Percentiles rank a stretch among this genome's conserved stretches.
Evolutionary conservation across 495 filamentous ascomycete species (phyloP).

Genomic region (Podospora comata): DNA sequence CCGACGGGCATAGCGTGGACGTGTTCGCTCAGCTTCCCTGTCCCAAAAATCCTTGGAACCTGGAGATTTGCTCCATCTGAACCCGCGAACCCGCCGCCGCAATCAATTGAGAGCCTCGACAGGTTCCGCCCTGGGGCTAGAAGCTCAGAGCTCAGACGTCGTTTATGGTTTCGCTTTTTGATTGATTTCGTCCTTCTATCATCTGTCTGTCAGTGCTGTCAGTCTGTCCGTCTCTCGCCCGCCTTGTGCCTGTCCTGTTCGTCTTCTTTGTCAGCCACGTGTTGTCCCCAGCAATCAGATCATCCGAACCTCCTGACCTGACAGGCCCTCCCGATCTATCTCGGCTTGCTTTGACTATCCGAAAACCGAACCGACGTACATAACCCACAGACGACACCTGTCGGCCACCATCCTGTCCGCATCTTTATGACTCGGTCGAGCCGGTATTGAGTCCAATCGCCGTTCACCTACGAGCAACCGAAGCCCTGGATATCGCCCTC

Average conservation of each 20-base stretch:
- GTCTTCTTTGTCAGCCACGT: slow-evolving; percentile 1
- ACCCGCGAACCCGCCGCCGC: slow-evolving; percentile 5
- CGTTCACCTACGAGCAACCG: neutral
- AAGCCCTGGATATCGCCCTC: no score
- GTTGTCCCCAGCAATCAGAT: neutral
- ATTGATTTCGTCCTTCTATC: no score
- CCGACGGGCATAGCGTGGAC: neutral
- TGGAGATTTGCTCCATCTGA: slow-evolving; percentile 14
- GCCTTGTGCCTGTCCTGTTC: neutral
- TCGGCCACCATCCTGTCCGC: neutral
- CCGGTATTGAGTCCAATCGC: neutral
- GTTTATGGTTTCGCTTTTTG: neutral
- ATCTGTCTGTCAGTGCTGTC: no score
- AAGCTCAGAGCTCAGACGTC: slow-evolving; percentile 4
- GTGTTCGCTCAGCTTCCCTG: neutral
- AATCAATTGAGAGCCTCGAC: neutral
- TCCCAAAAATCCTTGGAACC: slow-evolving; percentile 8
- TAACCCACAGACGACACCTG: neutral
- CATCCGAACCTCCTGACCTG: neutral
- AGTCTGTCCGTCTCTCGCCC: no score
- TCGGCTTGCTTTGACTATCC: neutral
- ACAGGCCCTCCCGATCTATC: neutral
- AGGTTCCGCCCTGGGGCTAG: slow-evolving; percentile 1
- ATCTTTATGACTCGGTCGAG: neutral
- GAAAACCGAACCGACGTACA: neutral